Conservation (phyloP, 139 green algal species). For the Coccomyxa sp. region DNA sequence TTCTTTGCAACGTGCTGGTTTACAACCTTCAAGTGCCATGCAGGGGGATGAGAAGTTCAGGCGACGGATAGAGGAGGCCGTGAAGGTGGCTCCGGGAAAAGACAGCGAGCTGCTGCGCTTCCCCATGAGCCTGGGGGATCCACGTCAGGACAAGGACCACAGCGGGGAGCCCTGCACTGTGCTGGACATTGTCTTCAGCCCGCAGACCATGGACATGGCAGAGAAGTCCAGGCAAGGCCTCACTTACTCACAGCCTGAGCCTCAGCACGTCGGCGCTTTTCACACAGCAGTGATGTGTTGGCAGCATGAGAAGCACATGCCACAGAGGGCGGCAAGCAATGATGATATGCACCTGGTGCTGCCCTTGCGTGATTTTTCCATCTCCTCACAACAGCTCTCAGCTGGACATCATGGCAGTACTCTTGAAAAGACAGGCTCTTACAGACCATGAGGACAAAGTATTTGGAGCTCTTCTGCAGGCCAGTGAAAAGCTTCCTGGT, state of each 20-base stretch:
- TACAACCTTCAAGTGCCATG: neutral
- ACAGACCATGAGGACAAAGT: neutral
- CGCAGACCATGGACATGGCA: constrained; percentile 43
- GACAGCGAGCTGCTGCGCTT: constrained; percentile 51
- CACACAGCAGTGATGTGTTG: neutral
- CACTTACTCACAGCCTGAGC: no score
- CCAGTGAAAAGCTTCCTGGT: constrained; percentile 66
- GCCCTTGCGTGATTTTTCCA: no score
- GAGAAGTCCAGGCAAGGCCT: neutral
- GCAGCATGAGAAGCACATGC: neutral
- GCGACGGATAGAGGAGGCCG: constrained; percentile 9
- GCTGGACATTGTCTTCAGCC: constrained; percentile 63
- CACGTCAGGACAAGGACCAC: constrained; percentile 42
- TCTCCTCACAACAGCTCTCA: neutral
- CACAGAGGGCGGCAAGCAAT: neutral
- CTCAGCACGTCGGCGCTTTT: neutral
- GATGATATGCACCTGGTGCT: no score
- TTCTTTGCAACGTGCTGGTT: neutral
- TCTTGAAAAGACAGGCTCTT: neutral
- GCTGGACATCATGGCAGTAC: neutral
- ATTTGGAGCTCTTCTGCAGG: neutral
- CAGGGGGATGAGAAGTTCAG: constrained; percentile 7
- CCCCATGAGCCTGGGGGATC: constrained; percentile 45
- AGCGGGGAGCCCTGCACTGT: constrained; percentile 48
- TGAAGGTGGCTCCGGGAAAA: constrained; percentile 6